Evolutionary conservation across 1,139 yeast genomes (phyloP).

Genomic region (Yamadazyma atlantica): DNA sequence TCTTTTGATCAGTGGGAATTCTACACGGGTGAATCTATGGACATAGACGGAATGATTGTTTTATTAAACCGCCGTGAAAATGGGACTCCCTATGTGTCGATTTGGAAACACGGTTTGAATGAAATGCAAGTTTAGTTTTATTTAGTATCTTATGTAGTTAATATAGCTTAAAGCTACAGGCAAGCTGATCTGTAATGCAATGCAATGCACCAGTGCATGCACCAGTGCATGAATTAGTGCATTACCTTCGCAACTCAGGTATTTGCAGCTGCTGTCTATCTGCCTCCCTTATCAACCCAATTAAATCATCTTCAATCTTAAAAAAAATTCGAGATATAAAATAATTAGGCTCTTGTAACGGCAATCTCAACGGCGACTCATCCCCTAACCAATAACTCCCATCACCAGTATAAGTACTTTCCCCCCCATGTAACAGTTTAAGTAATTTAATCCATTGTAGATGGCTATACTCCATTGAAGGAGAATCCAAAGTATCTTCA

Average conservation of each 20-base stretch:
- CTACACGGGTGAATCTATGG: conserved; percentile 99
- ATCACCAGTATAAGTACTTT: not conserved
- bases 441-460: conserved; percentile 33
- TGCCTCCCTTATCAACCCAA: conserved; percentile 17
- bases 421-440: conserved; percentile 8
- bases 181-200: too few relatives aligned
- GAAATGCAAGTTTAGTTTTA: conserved; percentile 77
- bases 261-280: too few relatives aligned
- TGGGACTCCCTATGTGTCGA: conserved; percentile 96
- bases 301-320: conserved; percentile 22
- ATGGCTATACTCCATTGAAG: conserved; percentile 30
- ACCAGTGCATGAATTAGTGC: not conserved
- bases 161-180: not conserved
- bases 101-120: conserved; percentile 98
- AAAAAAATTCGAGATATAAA: conserved; percentile 48
- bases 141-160: conserved; percentile 1
- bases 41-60: conserved; percentile 98
- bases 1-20: conserved; percentile 99
- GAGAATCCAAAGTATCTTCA: conserved; percentile 32
- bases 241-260: not conserved
- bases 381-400: conserved; percentile 53
- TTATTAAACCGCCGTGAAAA: conserved; percentile 99
- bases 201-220: not conserved
- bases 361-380: conserved; percentile 63
- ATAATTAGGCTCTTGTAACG: conserved; percentile 65